Evolutionary conservation across 257 asterid species (phyloP), one percentile per base, ranked within the genome.

Genomic region (Leonotis leonurus): DNA sequence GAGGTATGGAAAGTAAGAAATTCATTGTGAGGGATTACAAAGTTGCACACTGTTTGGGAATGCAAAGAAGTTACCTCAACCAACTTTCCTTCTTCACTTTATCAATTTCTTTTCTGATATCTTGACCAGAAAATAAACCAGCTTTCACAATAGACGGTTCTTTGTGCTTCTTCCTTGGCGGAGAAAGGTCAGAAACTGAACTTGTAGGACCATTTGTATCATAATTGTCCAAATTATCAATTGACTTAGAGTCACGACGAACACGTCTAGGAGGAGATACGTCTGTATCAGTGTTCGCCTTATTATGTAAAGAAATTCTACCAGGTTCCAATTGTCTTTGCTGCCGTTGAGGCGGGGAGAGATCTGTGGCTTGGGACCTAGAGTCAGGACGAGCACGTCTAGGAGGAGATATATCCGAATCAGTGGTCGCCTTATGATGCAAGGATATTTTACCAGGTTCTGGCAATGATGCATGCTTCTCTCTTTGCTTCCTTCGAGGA

Each of bases 111-210:
- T 80, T 81, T 77, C 82, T 88, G 59, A 86, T 59, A 67, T 86
- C 99, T 62, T 37, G 63, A 44, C 93, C 95, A 61, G 91, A 81
- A 56, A 89, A 90, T 43, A 92, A 74, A 64, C 99, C 97, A 56
- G 95, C 85, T 79, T 73, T 83, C n/a, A 57, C 54, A 52, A 43
- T 20, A 3, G 80, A 64, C 22, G 86, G 60, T 56, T 73, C 86
- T 66, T 67, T 72, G 33, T 53, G 70, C 60, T 58, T 43, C 70
- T 70, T 88, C 76, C 96, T 87, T 33, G 89, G 98, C 53, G 96
- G 96, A 69, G 95, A 90, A 58, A 90, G 85, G 67, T 88, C 98
- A 18, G 79, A 58, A 50, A 30, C 67, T 33, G 77, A 48, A 30
- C 79, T 62, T 3, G 68, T 62, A 13, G 29, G 62, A 29, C 44